Evolutionary conservation across 2,329 filamentous ascomycete species (phyloP), one percentile per base, ranked within the genome.

Genomic region (Neonectria magnoliae): DNA sequence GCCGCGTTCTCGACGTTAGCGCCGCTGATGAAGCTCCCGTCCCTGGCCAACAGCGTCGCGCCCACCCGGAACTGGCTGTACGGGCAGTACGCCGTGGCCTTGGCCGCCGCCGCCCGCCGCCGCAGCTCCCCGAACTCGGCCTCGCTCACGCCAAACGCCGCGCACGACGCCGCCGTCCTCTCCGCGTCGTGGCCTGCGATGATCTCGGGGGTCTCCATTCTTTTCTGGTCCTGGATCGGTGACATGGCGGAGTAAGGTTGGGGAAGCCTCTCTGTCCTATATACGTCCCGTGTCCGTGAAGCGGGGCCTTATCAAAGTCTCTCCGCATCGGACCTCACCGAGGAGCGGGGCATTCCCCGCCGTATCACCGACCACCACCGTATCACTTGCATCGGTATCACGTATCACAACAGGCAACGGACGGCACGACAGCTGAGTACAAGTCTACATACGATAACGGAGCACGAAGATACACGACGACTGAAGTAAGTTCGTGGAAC

Each of bases 41-140:
- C 80, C 11, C 79, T 75, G 41, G 77, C 77, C 67, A 98, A 88
- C 65, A 98, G 81, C 36, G 92, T 90, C 54, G 92, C 91, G 67
- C 96, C 96, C 67, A 99, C 96, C 68, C 90, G 92, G 85, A 98
- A 99, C 65, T 91, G 87, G 73, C 93, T 97, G 84, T 98, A 97
- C 4, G 93, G 94, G 87, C 94, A 97, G 82, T 98, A 97, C 38
- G 95, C 94, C 58, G 83, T 86, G 2, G 84, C 84, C 79, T 97
- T 97, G 64, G 94, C 93, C 6, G 88, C 88, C 57, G 87, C 83
- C 70, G 91, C 90, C 75, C 87, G 84, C 62, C 82, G 78, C 57
- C 85, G 86, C 52, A 97, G 87, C 45, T 83, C 82, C 64, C 83
- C 77, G 76, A 97, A 87, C 77, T 97, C 91, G 53, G 82, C 77